These are phyloP conservation scores for Populus simonii DNA, from an alignment of 345 rosid species.

Conservation along the genomic window DNA sequence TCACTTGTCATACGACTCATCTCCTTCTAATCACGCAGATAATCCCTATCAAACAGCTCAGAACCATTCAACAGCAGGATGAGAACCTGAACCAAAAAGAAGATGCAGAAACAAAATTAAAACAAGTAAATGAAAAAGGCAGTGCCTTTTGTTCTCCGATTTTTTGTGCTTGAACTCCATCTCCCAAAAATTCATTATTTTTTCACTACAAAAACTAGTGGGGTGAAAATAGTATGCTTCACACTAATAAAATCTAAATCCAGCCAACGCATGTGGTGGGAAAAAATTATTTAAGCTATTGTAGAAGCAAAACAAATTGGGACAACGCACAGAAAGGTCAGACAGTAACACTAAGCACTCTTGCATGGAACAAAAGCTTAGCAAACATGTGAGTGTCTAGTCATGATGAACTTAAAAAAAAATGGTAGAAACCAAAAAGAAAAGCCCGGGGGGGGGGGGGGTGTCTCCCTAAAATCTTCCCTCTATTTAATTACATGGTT, in stretches of 20 bases:
- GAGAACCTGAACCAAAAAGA: constrained; percentile 38
- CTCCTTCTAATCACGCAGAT: constrained; percentile 39
- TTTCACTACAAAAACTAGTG: constrained; percentile 17
- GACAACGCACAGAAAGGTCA: neutral
- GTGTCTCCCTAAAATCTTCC: neutral
- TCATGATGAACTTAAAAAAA: neutral
- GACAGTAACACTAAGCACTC: neutral
- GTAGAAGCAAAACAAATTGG: neutral
- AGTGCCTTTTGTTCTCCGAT: constrained; percentile 10
- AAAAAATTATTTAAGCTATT: neutral
- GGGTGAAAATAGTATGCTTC: constrained; percentile 8
- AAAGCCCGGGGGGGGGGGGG: neutral
- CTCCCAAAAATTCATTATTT: constrained; percentile 7
- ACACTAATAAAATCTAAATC: constrained; percentile 12
- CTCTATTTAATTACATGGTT: neutral
- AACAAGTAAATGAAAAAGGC: constrained; percentile 5
- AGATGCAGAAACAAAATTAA: constrained; percentile 9
- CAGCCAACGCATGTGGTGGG: constrained; percentile 1
- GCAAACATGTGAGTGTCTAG: neutral
- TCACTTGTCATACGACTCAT: constrained; percentile 69
- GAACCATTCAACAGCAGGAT: constrained; percentile 37
- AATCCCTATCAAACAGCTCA: constrained; percentile 30
- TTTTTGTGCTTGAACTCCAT: constrained; percentile 23
- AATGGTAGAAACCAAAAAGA: neutral
- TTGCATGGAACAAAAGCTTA: neutral